These are phyloP conservation scores for Rosellinia necatrix DNA, from an alignment of 2,329 filamentous ascomycete species.

Conservation along the genomic window DNA sequence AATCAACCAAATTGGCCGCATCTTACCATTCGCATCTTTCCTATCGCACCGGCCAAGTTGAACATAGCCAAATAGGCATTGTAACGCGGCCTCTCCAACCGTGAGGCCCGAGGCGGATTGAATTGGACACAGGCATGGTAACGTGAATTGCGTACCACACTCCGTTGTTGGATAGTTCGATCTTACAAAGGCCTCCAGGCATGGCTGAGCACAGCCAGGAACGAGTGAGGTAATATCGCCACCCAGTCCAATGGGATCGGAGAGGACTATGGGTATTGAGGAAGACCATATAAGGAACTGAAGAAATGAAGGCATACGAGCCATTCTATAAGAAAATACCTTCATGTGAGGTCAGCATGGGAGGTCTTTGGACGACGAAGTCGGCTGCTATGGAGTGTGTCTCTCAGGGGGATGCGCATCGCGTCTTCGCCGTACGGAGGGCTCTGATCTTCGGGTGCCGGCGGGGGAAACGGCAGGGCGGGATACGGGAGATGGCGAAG, in stretches of 20 bases:
- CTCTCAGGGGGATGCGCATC: constrained; percentile 30
- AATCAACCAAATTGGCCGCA: not conserved
- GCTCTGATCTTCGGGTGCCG: constrained; percentile 24
- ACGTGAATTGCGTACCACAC: constrained; percentile 56
- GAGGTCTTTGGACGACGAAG: constrained; percentile 22
- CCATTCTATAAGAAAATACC: constrained; percentile 41
- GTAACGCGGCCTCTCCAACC: constrained; percentile 71
- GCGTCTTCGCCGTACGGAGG: constrained; percentile 28
- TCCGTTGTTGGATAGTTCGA: constrained; percentile 57
- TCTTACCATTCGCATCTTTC: constrained; percentile 47
- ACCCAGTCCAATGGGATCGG: constrained; percentile 32
- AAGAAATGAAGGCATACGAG: constrained; percentile 35
- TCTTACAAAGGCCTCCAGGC: constrained; percentile 66
- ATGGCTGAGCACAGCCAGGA: constrained; percentile 46
- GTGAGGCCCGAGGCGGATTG: constrained; percentile 66
- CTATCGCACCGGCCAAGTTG: constrained; percentile 56
- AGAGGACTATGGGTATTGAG: constrained; percentile 32
- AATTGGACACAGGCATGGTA: constrained; percentile 68
- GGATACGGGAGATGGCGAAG: constrained; percentile 10
- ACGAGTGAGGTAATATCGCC: constrained; percentile 35
- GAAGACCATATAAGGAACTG: constrained; percentile 38
- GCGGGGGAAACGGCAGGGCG: constrained; percentile 8
- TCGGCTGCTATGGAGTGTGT: constrained; percentile 25
- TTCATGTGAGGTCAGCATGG: constrained; percentile 35
- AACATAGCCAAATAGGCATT: constrained; percentile 65